phyloP scores from a whole-genome alignment of 2,329 filamentous ascomycete species.

The Aureobasidium sp. region DNA sequence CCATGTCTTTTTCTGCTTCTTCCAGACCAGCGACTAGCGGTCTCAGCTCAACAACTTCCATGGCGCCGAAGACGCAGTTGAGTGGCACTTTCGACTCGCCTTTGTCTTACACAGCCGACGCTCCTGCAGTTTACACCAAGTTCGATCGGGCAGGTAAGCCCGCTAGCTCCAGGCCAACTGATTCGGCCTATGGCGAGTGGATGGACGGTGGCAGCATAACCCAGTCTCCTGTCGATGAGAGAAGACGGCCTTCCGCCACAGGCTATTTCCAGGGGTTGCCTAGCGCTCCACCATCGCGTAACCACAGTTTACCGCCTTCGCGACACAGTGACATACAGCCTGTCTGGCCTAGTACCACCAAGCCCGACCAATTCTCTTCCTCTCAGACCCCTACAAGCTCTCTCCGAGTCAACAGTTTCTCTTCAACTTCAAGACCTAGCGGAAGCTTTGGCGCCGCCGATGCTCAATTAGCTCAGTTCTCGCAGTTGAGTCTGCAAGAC shows the following conservation, averaged over 20 bases:
- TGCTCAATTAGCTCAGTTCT: conserved; percentile 17
- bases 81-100: conserved; percentile 20
- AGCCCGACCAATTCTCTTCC: conserved; percentile 5
- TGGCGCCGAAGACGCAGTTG: conserved; percentile 20
- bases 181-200: conserved; percentile 13
- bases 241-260: conserved; percentile 24
- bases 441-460: conserved; percentile 9
- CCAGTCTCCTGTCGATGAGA: conserved; percentile 18
- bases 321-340: conserved; percentile 41
- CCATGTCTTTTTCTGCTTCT: conserved; percentile 21
- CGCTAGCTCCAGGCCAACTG: neutral
- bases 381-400: conserved; percentile 26
- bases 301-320: conserved; percentile 50
- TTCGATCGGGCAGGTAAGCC: conserved; percentile 26
- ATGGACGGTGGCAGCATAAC: neutral
- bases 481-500: conserved; percentile 33
- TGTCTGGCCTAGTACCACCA: conserved; percentile 23
- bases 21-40: conserved; percentile 13
- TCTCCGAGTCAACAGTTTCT: conserved; percentile 23
- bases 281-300: conserved; percentile 44
- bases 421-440: neutral
- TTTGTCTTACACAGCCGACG: conserved; percentile 21
- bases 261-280: conserved; percentile 27
- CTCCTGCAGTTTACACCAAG: conserved; percentile 30
- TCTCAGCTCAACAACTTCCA: conserved; percentile 16